phyloP scores from a whole-genome alignment of 2,329 filamentous ascomycete species.

The Nemania sp. region DNA sequence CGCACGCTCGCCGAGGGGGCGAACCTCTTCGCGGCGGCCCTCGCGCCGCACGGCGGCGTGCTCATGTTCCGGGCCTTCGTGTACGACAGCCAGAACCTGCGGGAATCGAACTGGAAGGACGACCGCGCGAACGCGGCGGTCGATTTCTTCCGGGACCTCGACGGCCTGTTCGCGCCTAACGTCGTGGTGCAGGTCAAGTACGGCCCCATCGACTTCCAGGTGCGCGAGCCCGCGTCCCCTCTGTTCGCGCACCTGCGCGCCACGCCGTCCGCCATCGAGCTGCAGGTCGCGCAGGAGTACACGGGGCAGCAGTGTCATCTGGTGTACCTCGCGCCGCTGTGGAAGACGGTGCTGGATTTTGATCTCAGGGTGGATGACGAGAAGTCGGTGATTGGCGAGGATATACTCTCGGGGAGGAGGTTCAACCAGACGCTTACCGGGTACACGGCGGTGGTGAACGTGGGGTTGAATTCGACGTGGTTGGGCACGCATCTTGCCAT shows the following conservation, averaged over 20 bases:
- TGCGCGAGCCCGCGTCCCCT: constrained; percentile 74
- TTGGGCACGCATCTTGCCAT: constrained; percentile 76
- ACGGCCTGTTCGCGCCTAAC: constrained; percentile 75
- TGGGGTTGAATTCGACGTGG: constrained; percentile 75
- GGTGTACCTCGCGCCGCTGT: constrained; percentile 75
- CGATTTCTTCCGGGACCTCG: constrained; percentile 73
- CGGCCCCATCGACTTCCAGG: constrained; percentile 80
- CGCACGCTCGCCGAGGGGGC: constrained; percentile 76
- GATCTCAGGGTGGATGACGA: constrained; percentile 71
- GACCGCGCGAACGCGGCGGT: constrained; percentile 78
- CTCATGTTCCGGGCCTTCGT: constrained; percentile 80
- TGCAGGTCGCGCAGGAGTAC: constrained; percentile 77
- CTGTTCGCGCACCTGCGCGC: constrained; percentile 66
- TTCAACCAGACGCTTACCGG: constrained; percentile 70
- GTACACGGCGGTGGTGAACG: constrained; percentile 75
- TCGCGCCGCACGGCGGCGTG: constrained; percentile 69
- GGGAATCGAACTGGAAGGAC: constrained; percentile 70
- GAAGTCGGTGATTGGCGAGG: constrained; percentile 64
- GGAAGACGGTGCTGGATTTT: constrained; percentile 76
- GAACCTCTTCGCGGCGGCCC: constrained; percentile 73
- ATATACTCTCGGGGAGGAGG: constrained; percentile 70
- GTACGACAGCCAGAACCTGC: constrained; percentile 67
- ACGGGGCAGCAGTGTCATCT: constrained; percentile 77
- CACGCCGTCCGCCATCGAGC: constrained; percentile 68
- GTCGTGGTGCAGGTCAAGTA: constrained; percentile 81